These are phyloP conservation scores for Yamadazyma triangularis DNA, from an alignment of 1,139 yeast genomes.

Conservation along the genomic window DNA sequence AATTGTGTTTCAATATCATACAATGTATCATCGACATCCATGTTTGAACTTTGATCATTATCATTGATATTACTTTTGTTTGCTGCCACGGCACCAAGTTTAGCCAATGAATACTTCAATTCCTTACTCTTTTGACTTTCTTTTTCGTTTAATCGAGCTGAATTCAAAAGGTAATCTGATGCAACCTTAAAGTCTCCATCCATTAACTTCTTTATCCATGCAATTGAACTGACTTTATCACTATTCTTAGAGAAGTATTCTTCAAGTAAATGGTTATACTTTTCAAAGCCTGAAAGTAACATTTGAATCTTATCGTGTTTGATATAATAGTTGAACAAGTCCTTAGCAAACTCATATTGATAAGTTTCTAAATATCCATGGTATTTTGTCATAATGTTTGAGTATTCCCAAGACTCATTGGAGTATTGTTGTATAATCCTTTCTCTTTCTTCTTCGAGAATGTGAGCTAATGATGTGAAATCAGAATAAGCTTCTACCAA, in stretches of 20 bases:
- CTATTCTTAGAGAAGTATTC: constrained; percentile 48
- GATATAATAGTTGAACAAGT: constrained; percentile 59
- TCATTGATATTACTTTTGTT: neutral
- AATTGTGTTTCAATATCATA: constrained; percentile 46
- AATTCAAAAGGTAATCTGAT: constrained; percentile 37
- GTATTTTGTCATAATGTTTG: constrained; percentile 28
- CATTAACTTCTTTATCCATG: constrained; percentile 71
- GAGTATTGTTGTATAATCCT: constrained; percentile 23
- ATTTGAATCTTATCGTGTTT: constrained; percentile 49
- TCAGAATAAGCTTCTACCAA: constrained; percentile 68
- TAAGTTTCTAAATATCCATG: constrained; percentile 54
- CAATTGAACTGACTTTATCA: constrained; percentile 48
- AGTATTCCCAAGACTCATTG: constrained; percentile 8
- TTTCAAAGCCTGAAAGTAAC: constrained; percentile 55
- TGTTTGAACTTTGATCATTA: constrained; percentile 1
- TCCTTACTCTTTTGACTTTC: constrained; percentile 47
- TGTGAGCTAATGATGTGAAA: constrained; percentile 59
- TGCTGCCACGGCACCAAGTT: constrained; percentile 42
- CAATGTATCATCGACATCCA: constrained; percentile 20
- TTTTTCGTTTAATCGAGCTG: constrained; percentile 30
- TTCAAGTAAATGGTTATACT: constrained; percentile 46
- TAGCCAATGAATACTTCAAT: constrained; percentile 67
- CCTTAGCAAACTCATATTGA: constrained; percentile 66
- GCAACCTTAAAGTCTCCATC: constrained; percentile 50
- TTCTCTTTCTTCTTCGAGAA: constrained; percentile 54